Evolutionary conservation across 441 rosid genomes (phyloP), one percentile per base, ranked within the genome.

Genomic region (Raphanus hybrid): DNA sequence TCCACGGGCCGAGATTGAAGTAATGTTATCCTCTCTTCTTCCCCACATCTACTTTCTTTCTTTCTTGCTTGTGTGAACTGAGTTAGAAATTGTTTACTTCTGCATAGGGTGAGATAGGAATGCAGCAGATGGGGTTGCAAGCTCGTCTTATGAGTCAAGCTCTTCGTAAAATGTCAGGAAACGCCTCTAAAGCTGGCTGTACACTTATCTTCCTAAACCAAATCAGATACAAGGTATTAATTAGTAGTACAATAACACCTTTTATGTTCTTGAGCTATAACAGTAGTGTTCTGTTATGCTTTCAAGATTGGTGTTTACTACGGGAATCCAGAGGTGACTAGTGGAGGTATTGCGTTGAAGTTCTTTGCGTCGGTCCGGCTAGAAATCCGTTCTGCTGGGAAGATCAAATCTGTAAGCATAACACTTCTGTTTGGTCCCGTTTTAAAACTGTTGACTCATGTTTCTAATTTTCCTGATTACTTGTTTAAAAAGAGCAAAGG

Each of bases 81-180:
- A 23, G 26, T 23, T 23, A 1, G 26, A 23, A 23, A 0, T 23
- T 23, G 26, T 23, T 23, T 23, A 23, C 26, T 23, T 23, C 26
- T 35, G 39, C 39, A 35, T 35, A 92, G 98, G 99, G 99, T 76
- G 99, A 94, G 87, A 94, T 94, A 43, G 99, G 99, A 80, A 94
- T 92, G 99, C 99, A 92, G 86, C 97, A 94, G 82, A 94, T 94
- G 86, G 99, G 99, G 9, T 83, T 92, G 88, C 99, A 94, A 86
- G 99, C 99, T 55, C 96, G 99, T 37, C 94, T 92, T 35, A 94
- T 94, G 98, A 94, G 99, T 84, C 99, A 94, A 86, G 99, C 99
- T 75, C 81, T 94, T 85, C 98, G 97, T 75, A 94, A 92, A 86
- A 94, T 94, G 99, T 92, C 99, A 27, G 99, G 99, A 85, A 94